Evolutionary conservation across 1,284 basidiomycete species (phyloP).

Genomic region (Tremellales sp.): DNA sequence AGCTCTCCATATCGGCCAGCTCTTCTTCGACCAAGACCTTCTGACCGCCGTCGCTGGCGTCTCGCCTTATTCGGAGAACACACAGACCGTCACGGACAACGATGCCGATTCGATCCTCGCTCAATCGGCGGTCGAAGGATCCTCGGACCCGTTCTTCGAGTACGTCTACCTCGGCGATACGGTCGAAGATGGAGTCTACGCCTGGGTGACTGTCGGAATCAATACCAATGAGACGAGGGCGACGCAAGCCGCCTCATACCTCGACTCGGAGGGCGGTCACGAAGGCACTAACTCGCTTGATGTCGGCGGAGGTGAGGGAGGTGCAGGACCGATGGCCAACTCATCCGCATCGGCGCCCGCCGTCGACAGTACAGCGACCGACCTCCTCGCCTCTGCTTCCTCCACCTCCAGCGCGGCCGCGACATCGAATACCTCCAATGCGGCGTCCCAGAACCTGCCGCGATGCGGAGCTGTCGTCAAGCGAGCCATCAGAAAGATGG

Average conservation of each 20-base stretch:
- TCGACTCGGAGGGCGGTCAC: conserved; percentile 12
- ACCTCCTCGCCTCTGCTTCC: too few species aligned
- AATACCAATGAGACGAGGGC: conserved; percentile 5
- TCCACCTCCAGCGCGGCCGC: background rate
- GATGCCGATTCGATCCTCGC: conserved; percentile 14
- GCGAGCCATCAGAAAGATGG: too few species aligned
- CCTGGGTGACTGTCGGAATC: conserved; percentile 20
- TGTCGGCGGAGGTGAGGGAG: background rate
- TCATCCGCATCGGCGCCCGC: too few species aligned
- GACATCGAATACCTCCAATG: background rate
- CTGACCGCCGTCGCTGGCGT: conserved; percentile 44
- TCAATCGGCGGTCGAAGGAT: conserved; percentile 7
- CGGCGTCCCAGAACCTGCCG: too few species aligned
- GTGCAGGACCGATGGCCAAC: too few species aligned
- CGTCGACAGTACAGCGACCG: too few species aligned
- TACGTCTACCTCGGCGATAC: conserved; percentile 19
- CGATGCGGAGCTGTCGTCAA: too few species aligned
- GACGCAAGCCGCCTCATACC: conserved; percentile 6
- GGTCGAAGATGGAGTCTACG: conserved; percentile 17
- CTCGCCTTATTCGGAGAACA: conserved; percentile 47
- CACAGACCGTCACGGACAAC: conserved; percentile 9
- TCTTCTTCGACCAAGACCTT: conserved; percentile 51
- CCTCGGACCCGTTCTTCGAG: conserved; percentile 17
- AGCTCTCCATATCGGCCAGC: conserved; percentile 49
- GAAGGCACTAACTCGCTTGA: conserved; percentile 1